Evolutionary conservation across 768 basidiomycete genomes (phyloP).

Genomic region (Ramaria sp.): DNA sequence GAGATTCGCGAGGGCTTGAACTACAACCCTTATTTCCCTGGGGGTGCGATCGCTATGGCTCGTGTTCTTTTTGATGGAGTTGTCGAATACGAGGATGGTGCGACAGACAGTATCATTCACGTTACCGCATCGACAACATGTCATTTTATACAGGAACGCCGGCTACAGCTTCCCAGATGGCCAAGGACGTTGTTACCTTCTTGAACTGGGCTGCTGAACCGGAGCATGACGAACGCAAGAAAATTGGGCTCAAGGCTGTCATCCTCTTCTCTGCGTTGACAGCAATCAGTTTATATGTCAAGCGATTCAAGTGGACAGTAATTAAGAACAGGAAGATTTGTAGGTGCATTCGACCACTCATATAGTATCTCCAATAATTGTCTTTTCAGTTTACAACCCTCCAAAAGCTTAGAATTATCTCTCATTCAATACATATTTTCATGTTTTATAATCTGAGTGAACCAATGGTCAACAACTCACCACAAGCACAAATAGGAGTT

Average conservation of each 20-base stretch:
- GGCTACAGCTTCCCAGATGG: slow-evolving; percentile 96
- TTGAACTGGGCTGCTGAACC: slow-evolving; percentile 96
- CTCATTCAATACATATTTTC: slow-evolving; percentile 1
- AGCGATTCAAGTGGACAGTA: slow-evolving; percentile 88
- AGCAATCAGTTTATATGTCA: slow-evolving; percentile 75
- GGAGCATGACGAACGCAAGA: slow-evolving; percentile 96
- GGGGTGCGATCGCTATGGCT: slow-evolving; percentile 97
- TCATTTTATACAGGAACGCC: slow-evolving; percentile 57
- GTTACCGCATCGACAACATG: background rate
- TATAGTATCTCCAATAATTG: background rate
- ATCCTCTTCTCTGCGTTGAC: slow-evolving; percentile 85
- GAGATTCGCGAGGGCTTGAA: slow-evolving; percentile 96
- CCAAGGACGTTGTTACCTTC: slow-evolving; percentile 96
- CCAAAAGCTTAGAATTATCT: slow-evolving; percentile 15
- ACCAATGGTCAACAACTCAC: background rate
- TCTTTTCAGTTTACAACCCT: slow-evolving; percentile 27
- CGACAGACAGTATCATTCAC: slow-evolving; percentile 14
- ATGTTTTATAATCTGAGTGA: background rate
- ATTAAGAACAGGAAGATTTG: slow-evolving; percentile 93
- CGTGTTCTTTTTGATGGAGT: slow-evolving; percentile 92
- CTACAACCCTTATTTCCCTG: slow-evolving; percentile 99
- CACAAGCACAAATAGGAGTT: background rate
- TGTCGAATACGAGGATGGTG: slow-evolving; percentile 94
- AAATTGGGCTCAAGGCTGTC: slow-evolving; percentile 90
- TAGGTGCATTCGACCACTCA: slow-evolving; percentile 28